Conservation (phyloP, 1,139 yeast species). For the Candida smagusa region DNA sequence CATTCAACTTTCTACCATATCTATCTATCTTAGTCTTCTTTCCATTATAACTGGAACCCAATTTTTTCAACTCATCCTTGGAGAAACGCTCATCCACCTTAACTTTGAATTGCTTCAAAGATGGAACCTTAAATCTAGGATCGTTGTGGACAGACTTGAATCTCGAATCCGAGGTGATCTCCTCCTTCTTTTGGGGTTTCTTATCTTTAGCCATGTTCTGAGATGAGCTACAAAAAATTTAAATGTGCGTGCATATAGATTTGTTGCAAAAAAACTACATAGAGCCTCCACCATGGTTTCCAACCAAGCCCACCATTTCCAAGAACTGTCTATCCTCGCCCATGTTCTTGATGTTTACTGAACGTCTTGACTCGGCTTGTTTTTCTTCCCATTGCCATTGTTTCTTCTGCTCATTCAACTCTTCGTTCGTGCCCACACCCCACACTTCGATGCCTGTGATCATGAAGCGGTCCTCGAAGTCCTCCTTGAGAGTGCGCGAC, state of each 20-base stretch:
- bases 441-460: conserved; percentile 82
- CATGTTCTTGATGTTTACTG: conserved; percentile 59
- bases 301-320: conserved; percentile 89
- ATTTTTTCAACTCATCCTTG: conserved; percentile 62
- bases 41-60: conserved; percentile 48
- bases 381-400: conserved; percentile 91
- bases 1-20: conserved; percentile 72
- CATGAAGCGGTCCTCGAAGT: conserved; percentile 68
- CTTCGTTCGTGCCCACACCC: conserved; percentile 83
- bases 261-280: conserved; percentile 18
- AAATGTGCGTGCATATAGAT: background rate
- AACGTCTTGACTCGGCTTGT: conserved; percentile 76
- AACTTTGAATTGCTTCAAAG: conserved; percentile 65
- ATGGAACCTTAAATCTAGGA: conserved; percentile 82
- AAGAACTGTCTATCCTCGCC: conserved; percentile 83
- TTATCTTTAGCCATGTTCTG: conserved; percentile 23
- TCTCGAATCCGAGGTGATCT: conserved; percentile 62
- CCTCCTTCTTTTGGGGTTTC: conserved; percentile 12
- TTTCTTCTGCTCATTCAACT: conserved; percentile 69
- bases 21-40: conserved; percentile 68
- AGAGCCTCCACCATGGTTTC: conserved; percentile 68
- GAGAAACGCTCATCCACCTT: conserved; percentile 86
- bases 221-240: conserved; percentile 6
- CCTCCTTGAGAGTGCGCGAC: conserved; percentile 25
- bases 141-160: conserved; percentile 79